These are phyloP conservation scores for Hypoxylon lienhwacheense DNA, from an alignment of 495 filamentous ascomycete species.

Conservation along the genomic window DNA sequence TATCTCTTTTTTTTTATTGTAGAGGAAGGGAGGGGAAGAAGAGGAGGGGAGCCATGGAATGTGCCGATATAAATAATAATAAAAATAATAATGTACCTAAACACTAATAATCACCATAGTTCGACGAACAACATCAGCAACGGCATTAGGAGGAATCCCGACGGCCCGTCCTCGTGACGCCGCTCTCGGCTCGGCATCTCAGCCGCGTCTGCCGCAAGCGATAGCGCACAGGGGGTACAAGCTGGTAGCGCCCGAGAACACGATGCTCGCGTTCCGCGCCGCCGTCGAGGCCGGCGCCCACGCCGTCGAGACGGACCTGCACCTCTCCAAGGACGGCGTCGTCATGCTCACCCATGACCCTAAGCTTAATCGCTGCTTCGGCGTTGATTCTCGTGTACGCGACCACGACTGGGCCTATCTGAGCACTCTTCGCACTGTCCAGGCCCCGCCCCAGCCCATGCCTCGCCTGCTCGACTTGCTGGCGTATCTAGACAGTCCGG, in stretches of 20 bases:
- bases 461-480: constrained; percentile 76
- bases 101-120: neutral
- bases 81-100: no score
- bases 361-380: constrained; percentile 77
- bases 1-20: neutral
- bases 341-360: constrained; percentile 78
- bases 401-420: constrained; percentile 78
- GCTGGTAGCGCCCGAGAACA: constrained; percentile 79
- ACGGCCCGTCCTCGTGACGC: constrained; percentile 6
- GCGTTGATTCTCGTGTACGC: constrained; percentile 64
- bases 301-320: constrained; percentile 86
- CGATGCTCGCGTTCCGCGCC: constrained; percentile 71
- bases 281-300: constrained; percentile 74
- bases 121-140: no score
- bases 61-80: no score
- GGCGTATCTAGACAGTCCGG: constrained; percentile 64
- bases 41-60: no score
- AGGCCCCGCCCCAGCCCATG: constrained; percentile 69
- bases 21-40: no score
- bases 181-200: neutral
- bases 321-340: constrained; percentile 77
- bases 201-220: constrained; percentile 63
- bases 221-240: constrained; percentile 90
- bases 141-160: constrained; percentile 28
- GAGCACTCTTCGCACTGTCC: constrained; percentile 64